Evolutionary conservation across 257 asterid genomes (phyloP).

Genomic region (Handroanthus guayacan): DNA sequence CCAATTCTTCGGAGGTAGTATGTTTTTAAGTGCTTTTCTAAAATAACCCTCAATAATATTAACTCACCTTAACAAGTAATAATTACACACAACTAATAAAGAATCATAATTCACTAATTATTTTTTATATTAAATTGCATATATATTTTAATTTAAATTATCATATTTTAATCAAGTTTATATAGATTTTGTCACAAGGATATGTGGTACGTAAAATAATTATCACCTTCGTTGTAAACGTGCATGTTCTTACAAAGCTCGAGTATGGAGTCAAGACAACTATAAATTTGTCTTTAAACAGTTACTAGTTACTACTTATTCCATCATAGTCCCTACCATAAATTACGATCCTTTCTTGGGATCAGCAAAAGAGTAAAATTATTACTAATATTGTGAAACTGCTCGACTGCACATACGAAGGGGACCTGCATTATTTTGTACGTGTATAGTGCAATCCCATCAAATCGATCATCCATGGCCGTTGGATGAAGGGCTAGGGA

Average conservation of each 20-base stretch:
- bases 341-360: conserved; percentile 30
- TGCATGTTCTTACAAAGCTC: background rate
- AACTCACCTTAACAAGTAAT: too few species aligned
- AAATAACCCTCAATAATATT: too few species aligned
- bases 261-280: background rate
- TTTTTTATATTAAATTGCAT: too few species aligned
- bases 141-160: too few species aligned
- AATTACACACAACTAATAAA: too few species aligned
- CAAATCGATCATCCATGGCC: background rate
- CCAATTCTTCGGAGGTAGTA: too few species aligned
- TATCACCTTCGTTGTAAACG: background rate
- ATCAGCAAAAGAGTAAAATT: conserved; percentile 27
- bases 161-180: too few species aligned
- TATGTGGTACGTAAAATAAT: too few species aligned
- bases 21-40: too few species aligned
- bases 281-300: background rate
- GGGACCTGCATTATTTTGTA: background rate
- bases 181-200: too few species aligned
- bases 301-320: background rate
- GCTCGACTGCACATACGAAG: background rate
- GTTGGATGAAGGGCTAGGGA: background rate
- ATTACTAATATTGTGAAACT: background rate
- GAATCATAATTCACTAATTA: too few species aligned
- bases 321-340: conserved; percentile 5
- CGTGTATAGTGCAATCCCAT: conserved; percentile 21